Evolutionary conservation across 2,329 filamentous ascomycete species (phyloP).

Genomic region (Aspergillus flavus): DNA sequence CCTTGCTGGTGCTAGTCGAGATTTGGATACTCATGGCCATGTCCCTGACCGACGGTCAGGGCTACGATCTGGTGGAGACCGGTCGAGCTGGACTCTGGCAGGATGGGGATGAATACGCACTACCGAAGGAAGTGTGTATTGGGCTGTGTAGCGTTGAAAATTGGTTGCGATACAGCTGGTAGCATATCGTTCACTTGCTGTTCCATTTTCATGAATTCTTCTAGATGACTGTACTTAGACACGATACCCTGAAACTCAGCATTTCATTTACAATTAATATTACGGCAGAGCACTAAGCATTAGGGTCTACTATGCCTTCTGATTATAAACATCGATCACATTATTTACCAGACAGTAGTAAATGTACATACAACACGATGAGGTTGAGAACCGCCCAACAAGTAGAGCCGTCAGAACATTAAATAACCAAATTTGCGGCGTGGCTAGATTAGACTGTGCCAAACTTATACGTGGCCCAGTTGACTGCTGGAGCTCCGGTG

Average conservation of each 20-base stretch:
- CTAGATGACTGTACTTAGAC: slow-evolving; percentile 9
- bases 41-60: slow-evolving; percentile 44
- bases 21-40: slow-evolving; percentile 38
- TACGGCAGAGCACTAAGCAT: neutral
- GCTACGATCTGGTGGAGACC: slow-evolving; percentile 43
- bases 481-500: slow-evolving; percentile 42
- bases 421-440: neutral
- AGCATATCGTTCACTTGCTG: neutral
- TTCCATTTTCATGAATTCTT: slow-evolving; percentile 4
- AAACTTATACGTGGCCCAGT: slow-evolving; percentile 50
- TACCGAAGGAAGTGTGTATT: neutral
- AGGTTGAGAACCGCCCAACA: neutral
- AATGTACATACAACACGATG: slow-evolving; percentile 5
- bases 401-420: neutral
- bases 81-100: slow-evolving; percentile 53
- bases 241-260: slow-evolving; percentile 18
- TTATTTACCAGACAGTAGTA: slow-evolving; percentile 5
- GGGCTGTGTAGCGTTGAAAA: neutral
- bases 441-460: slow-evolving; percentile 36
- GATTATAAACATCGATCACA: neutral
- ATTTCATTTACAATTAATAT: neutral
- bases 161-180: neutral
- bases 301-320: neutral
- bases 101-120: slow-evolving; percentile 44
- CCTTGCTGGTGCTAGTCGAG: slow-evolving; percentile 49